Evolutionary conservation across 2,329 filamentous ascomycete species (phyloP).

Genomic region (Monilinia fructigena): DNA sequence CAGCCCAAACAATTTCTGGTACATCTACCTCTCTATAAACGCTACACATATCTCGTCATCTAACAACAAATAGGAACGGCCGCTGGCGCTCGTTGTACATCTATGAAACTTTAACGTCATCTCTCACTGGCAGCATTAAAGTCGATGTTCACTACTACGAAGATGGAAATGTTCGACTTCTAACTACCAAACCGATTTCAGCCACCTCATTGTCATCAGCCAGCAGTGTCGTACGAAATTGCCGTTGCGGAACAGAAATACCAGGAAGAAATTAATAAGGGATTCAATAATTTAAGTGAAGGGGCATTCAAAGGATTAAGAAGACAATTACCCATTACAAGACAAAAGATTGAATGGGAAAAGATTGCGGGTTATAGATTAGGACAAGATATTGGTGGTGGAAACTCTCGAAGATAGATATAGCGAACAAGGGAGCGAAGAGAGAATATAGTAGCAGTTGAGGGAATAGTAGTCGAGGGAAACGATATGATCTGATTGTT

Average conservation of each 20-base stretch:
- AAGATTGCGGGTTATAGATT: constrained; percentile 91
- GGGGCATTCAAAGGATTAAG: constrained; percentile 92
- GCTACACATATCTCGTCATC: not conserved
- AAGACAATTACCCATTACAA: constrained; percentile 89
- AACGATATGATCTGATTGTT: not conserved
- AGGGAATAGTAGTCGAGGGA: not conserved
- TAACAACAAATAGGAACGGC: constrained; percentile 67
- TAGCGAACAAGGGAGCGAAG: not conserved
- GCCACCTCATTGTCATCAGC: constrained; percentile 60
- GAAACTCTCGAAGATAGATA: constrained; percentile 54
- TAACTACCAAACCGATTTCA: constrained; percentile 77
- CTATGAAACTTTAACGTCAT: constrained; percentile 66
- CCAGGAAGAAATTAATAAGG: constrained; percentile 91
- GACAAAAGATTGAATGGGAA: constrained; percentile 99
- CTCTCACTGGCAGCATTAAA: constrained; percentile 76
- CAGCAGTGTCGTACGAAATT: constrained; percentile 66
- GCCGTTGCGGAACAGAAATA: constrained; percentile 83
- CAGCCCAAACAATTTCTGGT: constrained; percentile 98
- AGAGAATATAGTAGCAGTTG: not conserved
- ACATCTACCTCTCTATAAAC: constrained; percentile 32
- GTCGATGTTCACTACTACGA: constrained; percentile 99
- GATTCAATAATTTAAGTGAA: constrained; percentile 85
- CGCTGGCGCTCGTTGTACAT: constrained; percentile 91
- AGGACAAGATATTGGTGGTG: constrained; percentile 75
- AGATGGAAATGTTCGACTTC: constrained; percentile 91